phyloP scores from a whole-genome alignment of 2,329 filamentous ascomycete genomes.

The Penicillium sp. region DNA sequence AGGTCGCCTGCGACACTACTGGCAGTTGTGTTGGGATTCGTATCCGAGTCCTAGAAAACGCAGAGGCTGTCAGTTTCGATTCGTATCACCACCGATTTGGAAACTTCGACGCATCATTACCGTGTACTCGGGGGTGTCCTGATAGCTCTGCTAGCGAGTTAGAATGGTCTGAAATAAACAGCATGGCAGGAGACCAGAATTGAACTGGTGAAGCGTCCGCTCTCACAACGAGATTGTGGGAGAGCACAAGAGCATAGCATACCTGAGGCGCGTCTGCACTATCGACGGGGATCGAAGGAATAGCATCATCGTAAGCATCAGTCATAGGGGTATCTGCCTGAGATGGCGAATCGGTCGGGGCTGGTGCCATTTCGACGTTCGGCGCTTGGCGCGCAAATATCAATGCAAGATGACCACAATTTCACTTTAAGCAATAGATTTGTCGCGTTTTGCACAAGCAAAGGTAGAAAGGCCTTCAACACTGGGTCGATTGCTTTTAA shows the following conservation, averaged over 20 bases:
- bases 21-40: slow-evolving; percentile 62
- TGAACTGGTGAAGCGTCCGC: background rate
- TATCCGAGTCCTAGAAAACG: slow-evolving; percentile 53
- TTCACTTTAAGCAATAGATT: slow-evolving; percentile 7
- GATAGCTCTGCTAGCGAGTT: slow-evolving; percentile 36
- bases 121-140: slow-evolving; percentile 60
- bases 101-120: slow-evolving; percentile 28
- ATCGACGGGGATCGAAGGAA: slow-evolving; percentile 32
- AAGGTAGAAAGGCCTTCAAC: background rate
- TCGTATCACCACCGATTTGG: background rate
- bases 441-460: background rate
- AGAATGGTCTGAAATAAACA: slow-evolving; percentile 10
- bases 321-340: slow-evolving; percentile 45
- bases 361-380: slow-evolving; percentile 37
- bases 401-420: slow-evolving; percentile 2
- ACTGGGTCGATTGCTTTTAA: no score
- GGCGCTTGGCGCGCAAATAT: slow-evolving; percentile 23
- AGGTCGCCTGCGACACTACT: slow-evolving; percentile 80
- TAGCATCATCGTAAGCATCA: slow-evolving; percentile 35
- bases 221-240: background rate
- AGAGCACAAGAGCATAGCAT: slow-evolving; percentile 16
- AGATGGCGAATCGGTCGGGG: slow-evolving; percentile 36
- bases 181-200: background rate
- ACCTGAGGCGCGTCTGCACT: slow-evolving; percentile 34
- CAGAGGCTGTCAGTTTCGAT: background rate